A percentile compares a stretch with the other conserved stretches of the same genome.
These are phyloP conservation scores for Kwoniella shivajii DNA, from an alignment of 1,284 basidiomycete genomes.

Conservation along the genomic window DNA sequence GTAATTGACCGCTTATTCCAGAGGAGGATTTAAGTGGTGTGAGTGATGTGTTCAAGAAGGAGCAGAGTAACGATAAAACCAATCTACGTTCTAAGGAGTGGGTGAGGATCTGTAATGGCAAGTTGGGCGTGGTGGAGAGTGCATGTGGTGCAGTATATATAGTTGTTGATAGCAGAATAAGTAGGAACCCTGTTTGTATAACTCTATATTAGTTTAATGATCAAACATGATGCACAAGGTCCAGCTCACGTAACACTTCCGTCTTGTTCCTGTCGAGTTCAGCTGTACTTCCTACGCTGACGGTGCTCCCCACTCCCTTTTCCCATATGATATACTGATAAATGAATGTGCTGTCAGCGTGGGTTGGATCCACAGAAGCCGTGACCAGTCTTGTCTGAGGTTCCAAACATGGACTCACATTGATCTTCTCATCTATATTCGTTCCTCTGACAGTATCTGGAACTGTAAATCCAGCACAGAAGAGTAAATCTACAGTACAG, in stretches of 20 bases:
- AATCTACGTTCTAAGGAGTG: conserved; percentile 76
- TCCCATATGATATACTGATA: conserved; percentile 66
- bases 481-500: conserved; percentile 77
- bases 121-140: conserved; percentile 69
- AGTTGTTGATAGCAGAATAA: conserved; percentile 80
- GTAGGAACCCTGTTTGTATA: conserved; percentile 60
- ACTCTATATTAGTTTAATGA: not conserved
- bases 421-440: conserved; percentile 74
- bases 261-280: conserved; percentile 77
- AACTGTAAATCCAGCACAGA: conserved; percentile 87
- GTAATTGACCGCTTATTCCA: conserved; percentile 57
- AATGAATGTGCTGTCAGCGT: too few relatives aligned
- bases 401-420: conserved; percentile 57
- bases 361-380: too few relatives aligned
- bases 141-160: conserved; percentile 76
- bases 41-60: conserved; percentile 84
- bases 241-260: conserved; percentile 70
- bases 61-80: conserved; percentile 84
- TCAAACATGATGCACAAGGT: not conserved
- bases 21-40: conserved; percentile 60
- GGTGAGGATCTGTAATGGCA: conserved; percentile 73
- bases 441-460: conserved; percentile 70
- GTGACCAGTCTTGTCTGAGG: too few relatives aligned
- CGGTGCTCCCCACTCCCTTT: conserved; percentile 81
- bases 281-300: conserved; percentile 67